Percentiles rank a stretch among this genome's conserved stretches.
phyloP scores from a whole-genome alignment of 768 basidiomycete genomes.

The Mycena chlorophos region DNA sequence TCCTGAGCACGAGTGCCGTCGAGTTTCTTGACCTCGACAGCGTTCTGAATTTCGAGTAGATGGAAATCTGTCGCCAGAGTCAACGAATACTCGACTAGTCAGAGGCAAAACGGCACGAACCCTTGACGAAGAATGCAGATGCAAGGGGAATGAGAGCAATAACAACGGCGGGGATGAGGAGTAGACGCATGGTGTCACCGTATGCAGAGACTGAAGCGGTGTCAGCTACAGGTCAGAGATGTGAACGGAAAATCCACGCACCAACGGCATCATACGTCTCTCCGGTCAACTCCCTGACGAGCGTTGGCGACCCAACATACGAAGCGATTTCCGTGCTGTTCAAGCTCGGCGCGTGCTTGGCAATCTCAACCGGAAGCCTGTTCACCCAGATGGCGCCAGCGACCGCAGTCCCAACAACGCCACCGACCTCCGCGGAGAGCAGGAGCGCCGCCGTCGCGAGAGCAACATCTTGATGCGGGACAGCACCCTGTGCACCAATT shows the following conservation, averaged over 20 bases:
- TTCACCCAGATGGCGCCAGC: conserved; percentile 52
- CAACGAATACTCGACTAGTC: not conserved
- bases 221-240: not conserved
- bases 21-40: conserved; percentile 40
- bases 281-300: conserved; percentile 39
- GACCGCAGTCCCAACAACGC: conserved; percentile 45
- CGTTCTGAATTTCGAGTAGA: conserved; percentile 58
- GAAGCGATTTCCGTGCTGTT: conserved; percentile 30
- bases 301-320: conserved; percentile 43
- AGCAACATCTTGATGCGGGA: conserved; percentile 50
- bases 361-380: conserved; percentile 52
- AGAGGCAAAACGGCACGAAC: conserved; percentile 15
- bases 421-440: conserved; percentile 51
- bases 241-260: conserved; percentile 27
- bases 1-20: conserved; percentile 18
- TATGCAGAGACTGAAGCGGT: conserved; percentile 28
- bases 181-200: conserved; percentile 38
- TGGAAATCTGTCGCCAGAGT: conserved; percentile 35
- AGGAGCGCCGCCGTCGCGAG: conserved; percentile 50
- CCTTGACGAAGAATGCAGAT: conserved; percentile 43
- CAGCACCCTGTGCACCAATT: conserved; percentile 50
- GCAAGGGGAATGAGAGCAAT: conserved; percentile 48
- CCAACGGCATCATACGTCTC: conserved; percentile 41
- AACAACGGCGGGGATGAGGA: conserved; percentile 43
- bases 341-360: conserved; percentile 42